phyloP scores from a whole-genome alignment of 345 rosid genomes.

The Eucalyptus erythrocorys region DNA sequence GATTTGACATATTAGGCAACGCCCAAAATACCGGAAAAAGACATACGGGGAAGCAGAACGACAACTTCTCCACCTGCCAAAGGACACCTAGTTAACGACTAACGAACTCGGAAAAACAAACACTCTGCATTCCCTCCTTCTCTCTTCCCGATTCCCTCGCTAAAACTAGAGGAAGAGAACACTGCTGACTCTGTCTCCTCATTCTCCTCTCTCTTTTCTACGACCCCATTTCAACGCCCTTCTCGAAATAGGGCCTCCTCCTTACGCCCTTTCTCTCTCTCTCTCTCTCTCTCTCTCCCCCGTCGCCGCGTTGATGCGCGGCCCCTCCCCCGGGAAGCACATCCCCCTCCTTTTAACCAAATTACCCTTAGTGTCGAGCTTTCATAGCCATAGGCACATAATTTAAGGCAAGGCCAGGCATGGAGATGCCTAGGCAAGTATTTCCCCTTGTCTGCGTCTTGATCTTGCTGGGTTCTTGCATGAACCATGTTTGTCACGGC shows the following conservation, averaged over 20 bases:
- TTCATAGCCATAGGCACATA: neutral
- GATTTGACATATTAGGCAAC: neutral
- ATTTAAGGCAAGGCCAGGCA: neutral
- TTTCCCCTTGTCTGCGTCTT: neutral
- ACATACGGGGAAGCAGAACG: neutral
- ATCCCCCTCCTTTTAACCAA: neutral
- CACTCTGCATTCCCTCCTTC: neutral
- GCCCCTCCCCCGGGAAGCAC: neutral
- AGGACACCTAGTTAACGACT: neutral
- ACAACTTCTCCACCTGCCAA: too few relatives aligned
- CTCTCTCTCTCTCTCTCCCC: neutral
- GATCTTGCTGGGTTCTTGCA: neutral
- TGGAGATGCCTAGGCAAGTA: constrained; percentile 19
- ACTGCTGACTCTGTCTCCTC: constrained; percentile 2
- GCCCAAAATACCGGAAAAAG: neutral
- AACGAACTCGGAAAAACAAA: neutral
- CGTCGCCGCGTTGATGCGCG: neutral
- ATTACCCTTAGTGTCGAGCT: neutral
- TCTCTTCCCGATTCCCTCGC: constrained; percentile 17
- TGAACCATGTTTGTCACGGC: constrained; percentile 12
- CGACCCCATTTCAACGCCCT: neutral
- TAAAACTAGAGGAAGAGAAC: constrained; percentile 32
- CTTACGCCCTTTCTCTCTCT: constrained; percentile 3
- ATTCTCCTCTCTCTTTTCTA: neutral
- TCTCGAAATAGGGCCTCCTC: constrained; percentile 7